Evolutionary conservation across 1,139 yeast genomes (phyloP).

Genomic region (Meyerozyma elateridarum): DNA sequence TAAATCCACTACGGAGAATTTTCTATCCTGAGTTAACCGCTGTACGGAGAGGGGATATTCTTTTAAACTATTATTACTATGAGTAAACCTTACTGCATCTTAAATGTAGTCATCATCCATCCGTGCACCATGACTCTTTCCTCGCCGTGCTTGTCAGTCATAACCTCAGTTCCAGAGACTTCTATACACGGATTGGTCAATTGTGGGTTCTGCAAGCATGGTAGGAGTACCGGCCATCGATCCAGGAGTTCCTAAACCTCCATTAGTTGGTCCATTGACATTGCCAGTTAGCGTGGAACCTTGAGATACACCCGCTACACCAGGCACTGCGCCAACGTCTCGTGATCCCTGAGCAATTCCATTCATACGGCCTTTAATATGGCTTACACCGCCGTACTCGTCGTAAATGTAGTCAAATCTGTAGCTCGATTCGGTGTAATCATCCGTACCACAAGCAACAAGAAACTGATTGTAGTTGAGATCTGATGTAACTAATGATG

Average conservation of each 20-base stretch:
- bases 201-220: too few relatives aligned
- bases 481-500: constrained; percentile 20
- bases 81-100: neutral
- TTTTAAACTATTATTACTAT: too few relatives aligned
- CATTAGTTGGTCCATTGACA: too few relatives aligned
- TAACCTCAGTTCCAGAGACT: neutral
- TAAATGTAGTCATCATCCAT: neutral
- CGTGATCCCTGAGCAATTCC: too few relatives aligned
- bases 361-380: constrained; percentile 40
- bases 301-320: too few relatives aligned
- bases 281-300: too few relatives aligned
- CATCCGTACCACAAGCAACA: constrained; percentile 28
- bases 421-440: constrained; percentile 17
- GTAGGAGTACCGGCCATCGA: too few relatives aligned
- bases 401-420: constrained; percentile 45
- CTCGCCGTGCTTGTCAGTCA: neutral
- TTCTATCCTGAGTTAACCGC: too few relatives aligned
- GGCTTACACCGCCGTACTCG: constrained; percentile 44
- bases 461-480: constrained; percentile 43
- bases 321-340: too few relatives aligned
- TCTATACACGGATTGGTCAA: neutral
- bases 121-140: neutral
- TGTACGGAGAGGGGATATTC: too few relatives aligned
- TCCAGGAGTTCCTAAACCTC: too few relatives aligned
- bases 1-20: too few relatives aligned